A percentile compares a stretch with the other conserved stretches of the same genome.
Conservation (phyloP, 2,329 filamentous ascomycete genomes). For the Microascus cirrosus region DNA sequence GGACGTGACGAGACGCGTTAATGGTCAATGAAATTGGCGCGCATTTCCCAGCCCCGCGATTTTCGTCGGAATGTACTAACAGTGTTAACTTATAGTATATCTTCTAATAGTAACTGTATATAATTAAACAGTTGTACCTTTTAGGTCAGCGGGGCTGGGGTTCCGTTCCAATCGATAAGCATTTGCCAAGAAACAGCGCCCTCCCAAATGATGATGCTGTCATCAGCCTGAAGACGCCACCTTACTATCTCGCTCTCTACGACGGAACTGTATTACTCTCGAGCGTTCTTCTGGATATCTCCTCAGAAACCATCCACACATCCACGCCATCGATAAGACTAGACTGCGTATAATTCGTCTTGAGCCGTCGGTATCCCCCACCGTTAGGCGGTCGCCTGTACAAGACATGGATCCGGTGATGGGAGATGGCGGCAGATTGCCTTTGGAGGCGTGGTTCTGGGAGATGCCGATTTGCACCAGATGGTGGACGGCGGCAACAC, state of each 20-base stretch:
- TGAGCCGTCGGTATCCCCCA: neutral
- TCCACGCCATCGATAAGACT: neutral
- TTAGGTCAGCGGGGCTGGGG: neutral
- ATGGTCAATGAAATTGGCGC: neutral
- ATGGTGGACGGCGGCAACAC: slow-evolving; percentile 92
- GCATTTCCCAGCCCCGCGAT: slow-evolving; percentile 15
- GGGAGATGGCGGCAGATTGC: slow-evolving; percentile 52
- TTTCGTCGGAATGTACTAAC: slow-evolving; percentile 8
- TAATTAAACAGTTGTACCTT: neutral
- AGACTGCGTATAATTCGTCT: neutral
- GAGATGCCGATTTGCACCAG: slow-evolving; percentile 95
- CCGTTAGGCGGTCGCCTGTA: neutral
- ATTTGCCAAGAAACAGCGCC: neutral
- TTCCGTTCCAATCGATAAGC: neutral
- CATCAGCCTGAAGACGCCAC: neutral
- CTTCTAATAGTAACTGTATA: neutral
- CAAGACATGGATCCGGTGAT: slow-evolving; percentile 46
- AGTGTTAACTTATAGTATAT: neutral
- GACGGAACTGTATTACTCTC: neutral
- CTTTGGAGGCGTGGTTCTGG: slow-evolving; percentile 95
- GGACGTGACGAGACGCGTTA: slow-evolving; percentile 3
- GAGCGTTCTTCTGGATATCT: neutral
- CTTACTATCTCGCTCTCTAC: neutral
- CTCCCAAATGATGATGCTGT: neutral
- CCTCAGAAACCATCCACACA: neutral